Percentiles rank a stretch among this genome's conserved stretches.
Conservation (phyloP, 176 grass and related monocot species). For the Juncus inflexus region DNA sequence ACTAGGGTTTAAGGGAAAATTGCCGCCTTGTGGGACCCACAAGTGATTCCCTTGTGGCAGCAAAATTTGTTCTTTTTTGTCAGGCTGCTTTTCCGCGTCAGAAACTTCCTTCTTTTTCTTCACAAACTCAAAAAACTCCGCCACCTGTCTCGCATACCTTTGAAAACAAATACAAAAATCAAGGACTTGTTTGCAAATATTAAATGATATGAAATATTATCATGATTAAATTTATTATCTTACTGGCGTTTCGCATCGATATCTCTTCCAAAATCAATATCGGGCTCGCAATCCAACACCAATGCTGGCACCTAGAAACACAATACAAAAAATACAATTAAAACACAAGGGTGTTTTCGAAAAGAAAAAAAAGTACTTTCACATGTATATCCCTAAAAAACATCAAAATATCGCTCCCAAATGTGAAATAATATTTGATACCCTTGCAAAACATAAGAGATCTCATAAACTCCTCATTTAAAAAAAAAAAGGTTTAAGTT, state of each 20-base stretch:
- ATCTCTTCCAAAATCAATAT: conserved; percentile 94
- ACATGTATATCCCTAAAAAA: too few relatives aligned
- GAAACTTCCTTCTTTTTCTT: conserved; percentile 84
- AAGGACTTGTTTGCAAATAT: conserved; percentile 10
- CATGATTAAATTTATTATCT: conserved; percentile 28
- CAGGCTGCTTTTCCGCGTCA: conserved; percentile 31
- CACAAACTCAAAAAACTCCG: conserved; percentile 94
- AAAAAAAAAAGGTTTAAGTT: too few relatives aligned
- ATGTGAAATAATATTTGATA: too few relatives aligned
- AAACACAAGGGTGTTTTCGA: too few relatives aligned
- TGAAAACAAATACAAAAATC: conserved; percentile 28
- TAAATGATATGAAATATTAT: conserved; percentile 4
- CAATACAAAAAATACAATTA: too few relatives aligned
- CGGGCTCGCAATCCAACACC: conserved; percentile 88
- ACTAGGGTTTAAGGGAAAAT: conserved; percentile 34
- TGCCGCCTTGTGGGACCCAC: conserved; percentile 51
- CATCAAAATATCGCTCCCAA: too few relatives aligned
- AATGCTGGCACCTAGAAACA: conserved; percentile 68
- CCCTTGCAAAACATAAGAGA: too few relatives aligned
- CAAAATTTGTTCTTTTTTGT: conserved; percentile 40
- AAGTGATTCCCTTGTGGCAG: conserved; percentile 44
- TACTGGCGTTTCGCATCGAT: conserved; percentile 74
- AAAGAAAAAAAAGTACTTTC: too few relatives aligned
- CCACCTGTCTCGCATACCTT: conserved; percentile 91
- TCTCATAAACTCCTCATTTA: too few relatives aligned